A percentile compares a stretch with the other conserved stretches of the same genome.
phyloP scores from a whole-genome alignment of 805 yeast species.

The Nematodospora valgi region DNA sequence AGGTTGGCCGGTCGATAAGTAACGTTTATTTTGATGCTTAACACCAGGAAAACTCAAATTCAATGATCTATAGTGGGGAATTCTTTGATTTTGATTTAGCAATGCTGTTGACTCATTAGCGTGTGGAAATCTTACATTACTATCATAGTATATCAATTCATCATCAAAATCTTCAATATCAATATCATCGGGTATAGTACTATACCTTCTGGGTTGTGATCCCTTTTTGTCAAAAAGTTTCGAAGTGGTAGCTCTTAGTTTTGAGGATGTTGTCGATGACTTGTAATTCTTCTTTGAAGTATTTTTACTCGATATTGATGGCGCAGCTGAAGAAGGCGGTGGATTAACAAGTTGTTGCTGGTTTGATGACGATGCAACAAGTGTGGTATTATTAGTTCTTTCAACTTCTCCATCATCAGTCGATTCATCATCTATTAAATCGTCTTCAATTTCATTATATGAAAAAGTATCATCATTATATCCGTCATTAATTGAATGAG shows the following conservation, averaged over 20 bases:
- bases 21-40: constrained; percentile 26
- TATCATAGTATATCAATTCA: constrained; percentile 46
- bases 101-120: constrained; percentile 32
- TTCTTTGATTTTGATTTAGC: constrained; percentile 20
- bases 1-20: constrained; percentile 35
- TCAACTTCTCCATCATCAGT: constrained; percentile 29
- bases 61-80: constrained; percentile 41
- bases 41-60: constrained; percentile 30
- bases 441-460: constrained; percentile 22
- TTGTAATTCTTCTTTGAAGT: constrained; percentile 24
- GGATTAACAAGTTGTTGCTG: constrained; percentile 5
- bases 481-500: constrained; percentile 18
- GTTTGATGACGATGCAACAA: constrained; percentile 1
- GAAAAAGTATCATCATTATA: constrained; percentile 21
- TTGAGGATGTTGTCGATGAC: constrained; percentile 36
- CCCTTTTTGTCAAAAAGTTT: constrained; percentile 72
- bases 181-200: constrained; percentile 64
- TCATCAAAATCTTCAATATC: constrained; percentile 55
- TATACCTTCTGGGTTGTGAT: constrained; percentile 66
- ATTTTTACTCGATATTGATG: constrained; percentile 16
- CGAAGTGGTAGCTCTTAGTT: constrained; percentile 65
- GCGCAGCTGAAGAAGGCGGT: constrained; percentile 4
- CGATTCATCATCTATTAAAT: constrained; percentile 20
- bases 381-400: constrained; percentile 3
- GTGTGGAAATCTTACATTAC: constrained; percentile 18